A percentile compares a stretch with the other conserved stretches of the same genome.
Evolutionary conservation across 2,329 filamentous ascomycete species (phyloP).

Genomic region (Trichoderma pleuroti): DNA sequence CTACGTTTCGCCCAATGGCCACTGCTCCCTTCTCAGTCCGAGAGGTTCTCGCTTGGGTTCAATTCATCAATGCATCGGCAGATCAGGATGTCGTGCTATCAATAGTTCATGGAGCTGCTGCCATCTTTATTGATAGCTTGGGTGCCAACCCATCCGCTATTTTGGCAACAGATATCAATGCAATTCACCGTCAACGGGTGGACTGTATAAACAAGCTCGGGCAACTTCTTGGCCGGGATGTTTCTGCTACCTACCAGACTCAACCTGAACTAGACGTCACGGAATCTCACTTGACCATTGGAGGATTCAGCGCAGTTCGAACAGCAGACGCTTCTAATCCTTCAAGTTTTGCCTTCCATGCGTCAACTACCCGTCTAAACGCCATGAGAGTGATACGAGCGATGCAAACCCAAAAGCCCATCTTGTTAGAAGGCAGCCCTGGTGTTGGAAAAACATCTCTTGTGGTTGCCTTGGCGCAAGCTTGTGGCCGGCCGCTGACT

Average conservation of each 20-base stretch:
- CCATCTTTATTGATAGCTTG: conserved; percentile 93
- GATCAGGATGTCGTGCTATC: conserved; percentile 43
- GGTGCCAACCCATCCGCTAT: conserved; percentile 92
- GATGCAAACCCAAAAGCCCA: conserved; percentile 83
- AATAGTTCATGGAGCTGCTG: conserved; percentile 80
- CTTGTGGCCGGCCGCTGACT: conserved; percentile 77
- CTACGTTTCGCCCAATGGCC: conserved; percentile 70
- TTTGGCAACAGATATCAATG: conserved; percentile 66
- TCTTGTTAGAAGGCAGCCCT: conserved; percentile 93
- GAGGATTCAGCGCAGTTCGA: conserved; percentile 66
- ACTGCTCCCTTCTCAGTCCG: conserved; percentile 81
- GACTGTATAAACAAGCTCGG: conserved; percentile 71
- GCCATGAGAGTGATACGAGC: conserved; percentile 88
- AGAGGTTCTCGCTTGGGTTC: conserved; percentile 88
- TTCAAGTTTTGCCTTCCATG: conserved; percentile 63
- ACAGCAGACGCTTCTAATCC: conserved; percentile 38
- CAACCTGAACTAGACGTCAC: conserved; percentile 57
- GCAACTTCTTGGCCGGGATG: conserved; percentile 60
- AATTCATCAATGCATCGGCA: conserved; percentile 72
- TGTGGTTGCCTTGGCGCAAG: conserved; percentile 76
- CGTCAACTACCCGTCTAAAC: conserved; percentile 85
- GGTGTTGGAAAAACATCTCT: conserved; percentile 97
- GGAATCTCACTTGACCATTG: conserved; percentile 57
- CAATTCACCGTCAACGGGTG: conserved; percentile 66
- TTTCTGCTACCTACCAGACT: conserved; percentile 61